Evolutionary conservation across 352 stramenopile species (phyloP), one percentile per base, ranked within the genome.

Genomic region (Phytophthora citricola): DNA sequence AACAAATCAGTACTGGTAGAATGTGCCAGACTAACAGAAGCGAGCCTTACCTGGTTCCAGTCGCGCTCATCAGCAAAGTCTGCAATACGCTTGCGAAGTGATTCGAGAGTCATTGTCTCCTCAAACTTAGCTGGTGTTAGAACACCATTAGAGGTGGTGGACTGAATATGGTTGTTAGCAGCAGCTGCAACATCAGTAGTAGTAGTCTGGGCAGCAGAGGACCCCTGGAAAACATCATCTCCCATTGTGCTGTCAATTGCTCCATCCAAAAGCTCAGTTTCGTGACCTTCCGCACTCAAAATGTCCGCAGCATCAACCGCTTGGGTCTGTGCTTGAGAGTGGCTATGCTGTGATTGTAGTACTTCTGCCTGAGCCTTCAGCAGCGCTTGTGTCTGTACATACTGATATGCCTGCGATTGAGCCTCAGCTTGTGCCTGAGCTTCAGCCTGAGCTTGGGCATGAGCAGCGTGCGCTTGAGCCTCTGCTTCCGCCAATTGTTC

Each of bases 41-140:
- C 4, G 3, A 54, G 10, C 8, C 43, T 93, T 99, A 87, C 78
- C 76, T 90, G 52, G 60, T 85, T 81, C 82, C 82, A 91, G 46
- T 85, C 79, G 31, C 82, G 82, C 45, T 88, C 78, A 1, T 89
- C 75, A 2, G 80, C 73, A 71, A 91, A 91, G 20, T 77, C 52
- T 4, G 72, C 80, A 56, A 89, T 75, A 17, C 78, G 81, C 32
- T 75, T 73, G 8, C 82, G 80, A 50, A 91, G 77, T 27, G 58
- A 64, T 54, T 91, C 82, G 0, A 91, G 50, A 50, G 82, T 91
- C 71, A 43, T 71, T 80, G 87, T 84, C n/a, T 75, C 70, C 41
- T 87, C 79, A 61, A 87, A 87, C 41, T 75, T 83, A 2, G 68
- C 15, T 20, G 59, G 45, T 1, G 17, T 7, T n/a, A 66, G 36